phyloP scores from a whole-genome alignment of 306 rosid genomes.

The Ziziphus jujuba region DNA sequence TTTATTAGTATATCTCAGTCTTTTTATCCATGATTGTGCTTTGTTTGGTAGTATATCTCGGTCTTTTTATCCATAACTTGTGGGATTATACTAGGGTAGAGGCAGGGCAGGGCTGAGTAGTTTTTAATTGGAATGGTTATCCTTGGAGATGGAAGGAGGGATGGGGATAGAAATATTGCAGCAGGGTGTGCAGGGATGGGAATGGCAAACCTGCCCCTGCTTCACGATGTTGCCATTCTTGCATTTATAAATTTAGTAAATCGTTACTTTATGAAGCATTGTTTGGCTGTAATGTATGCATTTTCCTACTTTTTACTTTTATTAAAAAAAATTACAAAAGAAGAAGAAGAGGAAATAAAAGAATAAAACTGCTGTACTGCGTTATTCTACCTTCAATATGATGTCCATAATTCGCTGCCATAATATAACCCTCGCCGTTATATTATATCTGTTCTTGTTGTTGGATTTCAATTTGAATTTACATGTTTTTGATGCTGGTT shows the following conservation, averaged over 20 bases:
- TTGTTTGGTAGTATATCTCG: not conserved
- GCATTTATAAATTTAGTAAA: too few species aligned
- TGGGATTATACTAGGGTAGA: not conserved
- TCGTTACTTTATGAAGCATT: too few species aligned
- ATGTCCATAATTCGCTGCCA: not conserved
- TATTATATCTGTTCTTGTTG: conserved; percentile 16
- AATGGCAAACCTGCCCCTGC: too few species aligned
- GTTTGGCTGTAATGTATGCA: too few species aligned
- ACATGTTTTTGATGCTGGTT: conserved; percentile 10
- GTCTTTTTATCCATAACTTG: not conserved
- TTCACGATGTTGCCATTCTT: too few species aligned
- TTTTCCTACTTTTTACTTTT: not conserved
- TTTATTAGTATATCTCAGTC: not conserved
- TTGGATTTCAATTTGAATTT: conserved; percentile 8
- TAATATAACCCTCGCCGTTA: not conserved
- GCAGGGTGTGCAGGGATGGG: too few species aligned
- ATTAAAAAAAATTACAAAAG: not conserved
- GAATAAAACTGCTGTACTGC: not conserved
- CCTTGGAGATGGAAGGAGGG: too few species aligned
- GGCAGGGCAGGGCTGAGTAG: not conserved
- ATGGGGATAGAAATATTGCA: too few species aligned
- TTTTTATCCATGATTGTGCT: too few species aligned
- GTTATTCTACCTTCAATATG: not conserved
- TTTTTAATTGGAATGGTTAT: not conserved
- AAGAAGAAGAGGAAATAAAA: too few species aligned